Evolutionary conservation across 2,329 filamentous ascomycete species (phyloP).

Genomic region (Metarhizium sp.): DNA sequence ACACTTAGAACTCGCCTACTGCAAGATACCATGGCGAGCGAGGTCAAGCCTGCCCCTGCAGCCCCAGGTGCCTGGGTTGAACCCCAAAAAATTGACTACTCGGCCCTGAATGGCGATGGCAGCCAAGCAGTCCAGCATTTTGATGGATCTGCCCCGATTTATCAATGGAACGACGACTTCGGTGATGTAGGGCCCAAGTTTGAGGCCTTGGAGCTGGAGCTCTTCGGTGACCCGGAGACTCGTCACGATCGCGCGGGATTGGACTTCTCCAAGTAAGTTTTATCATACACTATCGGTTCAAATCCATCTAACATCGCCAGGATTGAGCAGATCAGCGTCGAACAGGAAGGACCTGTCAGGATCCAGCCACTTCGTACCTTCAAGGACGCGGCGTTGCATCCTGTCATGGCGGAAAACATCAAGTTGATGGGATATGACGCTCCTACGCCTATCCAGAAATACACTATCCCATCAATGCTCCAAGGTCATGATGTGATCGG

Average conservation of each 20-base stretch:
- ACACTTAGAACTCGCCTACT: neutral
- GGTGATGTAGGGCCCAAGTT: constrained; percentile 75
- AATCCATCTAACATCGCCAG: constrained; percentile 22
- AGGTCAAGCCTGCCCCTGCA: neutral
- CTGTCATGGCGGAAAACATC: constrained; percentile 71
- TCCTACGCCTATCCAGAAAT: constrained; percentile 84
- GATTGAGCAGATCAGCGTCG: constrained; percentile 43
- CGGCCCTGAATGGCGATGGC: constrained; percentile 12
- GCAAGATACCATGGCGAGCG: constrained; percentile 1
- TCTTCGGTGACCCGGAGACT: constrained; percentile 57
- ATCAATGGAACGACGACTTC: constrained; percentile 77
- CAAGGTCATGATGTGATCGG: constrained; percentile 75
- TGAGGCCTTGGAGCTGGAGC: constrained; percentile 59
- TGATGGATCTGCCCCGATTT: constrained; percentile 53
- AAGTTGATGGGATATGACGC: constrained; percentile 57
- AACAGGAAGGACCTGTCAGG: constrained; percentile 45
- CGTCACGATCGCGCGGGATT: constrained; percentile 43
- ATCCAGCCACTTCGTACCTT: constrained; percentile 50
- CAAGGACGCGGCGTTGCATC: constrained; percentile 72
- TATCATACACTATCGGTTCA: constrained; percentile 11
- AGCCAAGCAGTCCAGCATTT: constrained; percentile 21
- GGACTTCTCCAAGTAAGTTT: constrained; percentile 52
- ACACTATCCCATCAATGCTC: constrained; percentile 70
- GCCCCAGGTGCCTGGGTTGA: constrained; percentile 30
- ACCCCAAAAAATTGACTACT: constrained; percentile 39